A percentile compares a stretch with the other conserved stretches of the same genome.
phyloP scores from a whole-genome alignment of 2,329 filamentous ascomycete genomes.

The Chaetomiaceae sp. region DNA sequence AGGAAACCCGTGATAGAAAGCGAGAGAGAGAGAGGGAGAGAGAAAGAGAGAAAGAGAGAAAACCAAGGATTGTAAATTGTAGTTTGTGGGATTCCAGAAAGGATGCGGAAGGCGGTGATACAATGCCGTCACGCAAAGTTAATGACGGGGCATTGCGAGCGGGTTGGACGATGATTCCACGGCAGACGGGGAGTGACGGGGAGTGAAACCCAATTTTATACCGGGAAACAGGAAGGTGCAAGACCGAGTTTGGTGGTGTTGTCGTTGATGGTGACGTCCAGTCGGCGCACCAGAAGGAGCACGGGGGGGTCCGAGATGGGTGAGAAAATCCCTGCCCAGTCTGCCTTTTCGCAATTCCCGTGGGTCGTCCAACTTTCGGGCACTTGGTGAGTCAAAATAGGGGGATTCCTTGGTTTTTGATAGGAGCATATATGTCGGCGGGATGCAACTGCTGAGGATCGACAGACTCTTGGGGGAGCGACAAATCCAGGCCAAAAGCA shows the following conservation, averaged over 20 bases:
- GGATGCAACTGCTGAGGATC: no score
- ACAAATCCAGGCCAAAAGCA: slow-evolving; percentile 8
- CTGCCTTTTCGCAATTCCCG: background rate
- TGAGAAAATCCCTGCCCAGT: background rate
- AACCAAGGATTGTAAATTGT: no score
- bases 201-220: slow-evolving; percentile 10
- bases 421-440: no score
- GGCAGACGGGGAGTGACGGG: slow-evolving; percentile 2
- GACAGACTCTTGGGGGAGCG: no score
- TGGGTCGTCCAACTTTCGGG: no score
- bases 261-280: no score
- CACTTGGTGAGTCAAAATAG: background rate
- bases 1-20: no score
- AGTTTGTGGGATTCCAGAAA: background rate
- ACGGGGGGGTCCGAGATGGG: slow-evolving; percentile 6
- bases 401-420: background rate
- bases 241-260: background rate
- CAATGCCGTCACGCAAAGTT: slow-evolving; percentile 12
- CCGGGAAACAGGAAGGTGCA: background rate
- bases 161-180: slow-evolving; percentile 17
- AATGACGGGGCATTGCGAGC: slow-evolving; percentile 4
- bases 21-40: no score
- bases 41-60: no score
- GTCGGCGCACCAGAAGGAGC: background rate
- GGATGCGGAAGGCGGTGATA: slow-evolving; percentile 6